These are phyloP conservation scores for Leucaena leucocephala DNA, from an alignment of 306 rosid species.

Conservation along the genomic window DNA sequence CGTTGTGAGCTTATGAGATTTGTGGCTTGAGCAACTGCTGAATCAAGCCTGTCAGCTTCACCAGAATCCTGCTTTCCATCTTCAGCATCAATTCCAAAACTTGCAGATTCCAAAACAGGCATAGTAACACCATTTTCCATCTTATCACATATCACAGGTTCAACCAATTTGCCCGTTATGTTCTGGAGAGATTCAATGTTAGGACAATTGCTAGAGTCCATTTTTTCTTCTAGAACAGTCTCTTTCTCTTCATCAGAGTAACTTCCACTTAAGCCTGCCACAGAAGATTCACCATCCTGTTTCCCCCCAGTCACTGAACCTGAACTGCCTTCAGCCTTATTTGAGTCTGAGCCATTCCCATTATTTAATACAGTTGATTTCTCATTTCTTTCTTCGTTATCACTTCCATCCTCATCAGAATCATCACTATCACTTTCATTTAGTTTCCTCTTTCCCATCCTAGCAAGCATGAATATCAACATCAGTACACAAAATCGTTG, in stretches of 20 bases:
- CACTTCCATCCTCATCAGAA: constrained; percentile 57
- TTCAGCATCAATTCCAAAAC: constrained; percentile 38
- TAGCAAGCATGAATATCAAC: constrained; percentile 43
- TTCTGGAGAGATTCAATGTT: constrained; percentile 29
- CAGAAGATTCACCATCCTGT: constrained; percentile 52
- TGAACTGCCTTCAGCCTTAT: constrained; percentile 65
- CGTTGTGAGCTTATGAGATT: background rate
- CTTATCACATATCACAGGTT: constrained; percentile 38
- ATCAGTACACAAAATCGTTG: constrained; percentile 23
- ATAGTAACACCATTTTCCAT: constrained; percentile 28
- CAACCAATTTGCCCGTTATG: constrained; percentile 25
- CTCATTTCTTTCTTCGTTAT: constrained; percentile 50
- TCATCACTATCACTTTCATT: constrained; percentile 73
- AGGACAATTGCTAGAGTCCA: constrained; percentile 38
- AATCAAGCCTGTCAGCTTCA: constrained; percentile 42
- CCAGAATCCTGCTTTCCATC: constrained; percentile 40
- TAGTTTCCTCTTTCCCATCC: constrained; percentile 86
- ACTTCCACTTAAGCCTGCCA: constrained; percentile 56
- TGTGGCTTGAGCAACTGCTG: constrained; percentile 36
- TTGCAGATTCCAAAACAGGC: constrained; percentile 42
- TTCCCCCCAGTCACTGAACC: constrained; percentile 69
- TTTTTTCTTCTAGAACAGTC: constrained; percentile 39
- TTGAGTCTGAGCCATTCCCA: constrained; percentile 55
- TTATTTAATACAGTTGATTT: constrained; percentile 57
- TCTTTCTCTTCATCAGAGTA: constrained; percentile 86